Evolutionary conservation across 306 rosid species (phyloP).

Genomic region (Dalbergia cultrata): DNA sequence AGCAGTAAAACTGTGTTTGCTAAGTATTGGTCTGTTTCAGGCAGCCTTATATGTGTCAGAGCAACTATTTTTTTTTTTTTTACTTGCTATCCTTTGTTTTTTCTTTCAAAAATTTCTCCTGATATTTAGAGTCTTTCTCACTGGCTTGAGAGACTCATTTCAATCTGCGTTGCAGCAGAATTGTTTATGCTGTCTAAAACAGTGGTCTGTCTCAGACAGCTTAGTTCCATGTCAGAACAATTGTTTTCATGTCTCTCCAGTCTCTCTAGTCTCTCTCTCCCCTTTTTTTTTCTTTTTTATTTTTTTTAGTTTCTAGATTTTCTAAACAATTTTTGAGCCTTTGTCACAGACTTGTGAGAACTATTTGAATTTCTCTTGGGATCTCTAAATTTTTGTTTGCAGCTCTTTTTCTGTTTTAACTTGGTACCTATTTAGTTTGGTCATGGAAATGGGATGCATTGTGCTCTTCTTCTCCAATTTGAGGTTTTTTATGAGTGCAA

Average conservation of each 20-base stretch:
- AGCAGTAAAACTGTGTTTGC: slow-evolving; percentile 28
- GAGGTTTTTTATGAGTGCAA: slow-evolving; percentile 27
- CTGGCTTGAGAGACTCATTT: neutral
- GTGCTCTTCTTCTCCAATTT: slow-evolving; percentile 11
- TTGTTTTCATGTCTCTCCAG: slow-evolving; percentile 38
- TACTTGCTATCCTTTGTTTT: slow-evolving; percentile 4
- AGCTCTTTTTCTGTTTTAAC: neutral
- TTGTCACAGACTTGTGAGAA: slow-evolving; percentile 10
- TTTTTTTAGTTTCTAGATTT: neutral
- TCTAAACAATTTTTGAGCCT: neutral
- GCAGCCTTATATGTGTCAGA: slow-evolving; percentile 48
- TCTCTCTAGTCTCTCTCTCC: slow-evolving; percentile 14
- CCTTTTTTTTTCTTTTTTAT: neutral
- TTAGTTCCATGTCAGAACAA: slow-evolving; percentile 47
- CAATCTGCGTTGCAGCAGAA: neutral
- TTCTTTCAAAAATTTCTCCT: neutral
- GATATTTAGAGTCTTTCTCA: neutral
- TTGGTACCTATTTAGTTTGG: slow-evolving; percentile 31
- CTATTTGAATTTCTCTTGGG: slow-evolving; percentile 26
- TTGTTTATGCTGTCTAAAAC: slow-evolving; percentile 35
- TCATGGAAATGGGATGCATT: slow-evolving; percentile 22
- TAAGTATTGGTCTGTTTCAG: slow-evolving; percentile 29
- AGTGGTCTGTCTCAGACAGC: slow-evolving; percentile 40
- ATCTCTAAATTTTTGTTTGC: slow-evolving; percentile 28
- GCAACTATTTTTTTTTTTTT: slow-evolving; percentile 18